Evolutionary conservation across 2,329 filamentous ascomycete species (phyloP).

Genomic region (Cryphonectria japonica): DNA sequence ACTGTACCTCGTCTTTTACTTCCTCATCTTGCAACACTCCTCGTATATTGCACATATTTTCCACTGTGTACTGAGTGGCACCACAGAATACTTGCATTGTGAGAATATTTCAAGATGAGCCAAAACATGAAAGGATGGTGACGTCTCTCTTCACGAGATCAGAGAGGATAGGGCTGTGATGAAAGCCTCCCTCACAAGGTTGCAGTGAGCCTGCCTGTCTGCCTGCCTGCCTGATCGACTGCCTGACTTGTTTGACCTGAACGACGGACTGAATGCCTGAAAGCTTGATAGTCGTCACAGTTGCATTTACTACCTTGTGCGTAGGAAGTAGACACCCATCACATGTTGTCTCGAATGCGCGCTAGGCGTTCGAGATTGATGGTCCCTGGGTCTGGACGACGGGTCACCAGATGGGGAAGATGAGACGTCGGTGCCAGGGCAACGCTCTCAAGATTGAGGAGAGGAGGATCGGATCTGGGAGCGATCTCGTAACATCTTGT

Average conservation of each 20-base stretch:
- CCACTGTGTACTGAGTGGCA: not conserved
- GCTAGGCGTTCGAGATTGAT: slow-evolving; percentile 8
- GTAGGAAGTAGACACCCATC: not conserved
- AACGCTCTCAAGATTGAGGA: no score
- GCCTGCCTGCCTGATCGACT: not conserved
- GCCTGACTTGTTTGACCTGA: not conserved
- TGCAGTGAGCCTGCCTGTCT: not conserved
- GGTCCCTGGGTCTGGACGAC: not conserved
- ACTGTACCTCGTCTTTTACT: not conserved
- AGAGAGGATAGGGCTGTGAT: slow-evolving; percentile 8
- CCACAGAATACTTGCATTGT: not conserved
- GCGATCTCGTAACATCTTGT: not conserved
- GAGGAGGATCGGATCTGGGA: not conserved
- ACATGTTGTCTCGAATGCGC: not conserved
- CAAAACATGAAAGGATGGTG: not conserved
- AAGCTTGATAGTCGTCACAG: not conserved
- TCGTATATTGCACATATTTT: not conserved
- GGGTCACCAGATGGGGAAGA: slow-evolving; percentile 4
- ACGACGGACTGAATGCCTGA: not conserved
- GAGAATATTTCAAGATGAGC: not conserved
- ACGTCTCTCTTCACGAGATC: not conserved
- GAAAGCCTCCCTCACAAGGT: not conserved
- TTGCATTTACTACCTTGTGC: not conserved
- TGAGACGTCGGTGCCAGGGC: slow-evolving; percentile 6
- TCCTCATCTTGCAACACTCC: not conserved